These are phyloP conservation scores for Wickerhamomyces mucosus DNA, from an alignment of 805 yeast species.

Conservation along the genomic window DNA sequence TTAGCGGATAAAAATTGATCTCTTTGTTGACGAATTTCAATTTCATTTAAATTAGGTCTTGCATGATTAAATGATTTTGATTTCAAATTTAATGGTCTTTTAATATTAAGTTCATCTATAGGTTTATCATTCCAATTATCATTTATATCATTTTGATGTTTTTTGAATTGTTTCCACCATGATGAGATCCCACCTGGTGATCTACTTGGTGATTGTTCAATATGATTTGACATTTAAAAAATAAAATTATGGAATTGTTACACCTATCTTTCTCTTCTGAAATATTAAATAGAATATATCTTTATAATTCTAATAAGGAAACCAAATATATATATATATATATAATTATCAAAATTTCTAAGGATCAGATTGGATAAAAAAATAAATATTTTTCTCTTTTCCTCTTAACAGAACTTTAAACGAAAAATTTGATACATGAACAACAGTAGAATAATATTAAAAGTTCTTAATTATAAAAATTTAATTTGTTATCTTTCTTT, in stretches of 20 bases:
- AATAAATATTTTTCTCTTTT: too few species aligned
- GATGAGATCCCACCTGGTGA: constrained; percentile 24
- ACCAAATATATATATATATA: too few species aligned
- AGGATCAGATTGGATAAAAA: too few species aligned
- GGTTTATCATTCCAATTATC: not conserved
- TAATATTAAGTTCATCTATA: not conserved
- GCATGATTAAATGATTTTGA: constrained; percentile 25
- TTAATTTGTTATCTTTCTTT: too few species aligned
- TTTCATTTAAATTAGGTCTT: constrained; percentile 12
- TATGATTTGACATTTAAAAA: constrained; percentile 3
- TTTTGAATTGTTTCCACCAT: constrained; percentile 35
- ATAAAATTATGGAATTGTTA: too few species aligned
- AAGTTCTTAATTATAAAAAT: too few species aligned
- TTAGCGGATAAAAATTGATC: constrained; percentile 27
- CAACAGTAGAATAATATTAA: too few species aligned
- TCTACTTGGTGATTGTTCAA: constrained; percentile 6
- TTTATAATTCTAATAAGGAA: too few species aligned
- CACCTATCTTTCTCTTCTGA: not conserved
- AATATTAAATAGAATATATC: too few species aligned
- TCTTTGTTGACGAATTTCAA: constrained; percentile 24
- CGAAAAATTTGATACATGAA: too few species aligned
- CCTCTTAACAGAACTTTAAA: too few species aligned
- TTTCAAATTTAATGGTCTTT: constrained; percentile 26
- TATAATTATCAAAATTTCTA: too few species aligned
- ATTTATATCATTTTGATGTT: not conserved